Conservation (phyloP, 2,329 filamentous ascomycete species). For the Exophiala calicioides region DNA sequence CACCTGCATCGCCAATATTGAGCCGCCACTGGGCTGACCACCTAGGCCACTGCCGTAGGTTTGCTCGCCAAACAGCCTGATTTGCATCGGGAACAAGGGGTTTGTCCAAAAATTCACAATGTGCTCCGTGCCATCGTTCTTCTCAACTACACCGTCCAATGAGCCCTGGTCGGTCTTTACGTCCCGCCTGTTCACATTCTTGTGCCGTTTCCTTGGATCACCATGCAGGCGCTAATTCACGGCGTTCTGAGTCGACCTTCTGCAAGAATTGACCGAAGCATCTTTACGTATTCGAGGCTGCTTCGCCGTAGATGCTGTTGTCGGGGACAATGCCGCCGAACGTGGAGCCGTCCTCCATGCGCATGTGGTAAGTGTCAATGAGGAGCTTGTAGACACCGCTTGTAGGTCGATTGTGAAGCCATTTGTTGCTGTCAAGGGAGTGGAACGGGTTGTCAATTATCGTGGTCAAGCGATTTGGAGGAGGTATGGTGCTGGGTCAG, state of each 20-base stretch:
- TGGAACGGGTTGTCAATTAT: slow-evolving; percentile 42
- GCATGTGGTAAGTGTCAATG: slow-evolving; percentile 53
- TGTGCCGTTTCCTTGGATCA: no score
- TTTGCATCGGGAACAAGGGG: slow-evolving; percentile 50
- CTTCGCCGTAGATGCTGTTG: slow-evolving; percentile 37
- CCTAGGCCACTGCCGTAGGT: slow-evolving; percentile 5
- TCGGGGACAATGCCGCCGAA: slow-evolving; percentile 32
- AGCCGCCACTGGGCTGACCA: slow-evolving; percentile 6
- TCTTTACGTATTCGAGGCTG: no score
- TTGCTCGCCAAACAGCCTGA: slow-evolving; percentile 52
- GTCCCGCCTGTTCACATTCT: slow-evolving; percentile 42
- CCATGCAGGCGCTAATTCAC: no score
- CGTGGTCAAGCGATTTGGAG: slow-evolving; percentile 31
- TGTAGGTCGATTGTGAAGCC: slow-evolving; percentile 48
- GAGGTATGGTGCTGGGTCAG: slow-evolving; percentile 17
- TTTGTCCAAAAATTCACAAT: no score
- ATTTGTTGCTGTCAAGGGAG: slow-evolving; percentile 43
- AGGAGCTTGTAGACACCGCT: slow-evolving; percentile 50
- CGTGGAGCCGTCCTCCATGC: slow-evolving; percentile 42
- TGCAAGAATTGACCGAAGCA: no score
- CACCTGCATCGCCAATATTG: slow-evolving; percentile 4
- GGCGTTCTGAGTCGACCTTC: no score
- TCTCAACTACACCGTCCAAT: slow-evolving; percentile 10
- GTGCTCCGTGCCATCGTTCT: slow-evolving; percentile 39
- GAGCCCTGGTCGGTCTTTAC: slow-evolving; percentile 15